Percentiles rank a stretch among this genome's conserved stretches.
phyloP scores from a whole-genome alignment of 768 basidiomycete genomes.

The Boletus subparvulus region DNA sequence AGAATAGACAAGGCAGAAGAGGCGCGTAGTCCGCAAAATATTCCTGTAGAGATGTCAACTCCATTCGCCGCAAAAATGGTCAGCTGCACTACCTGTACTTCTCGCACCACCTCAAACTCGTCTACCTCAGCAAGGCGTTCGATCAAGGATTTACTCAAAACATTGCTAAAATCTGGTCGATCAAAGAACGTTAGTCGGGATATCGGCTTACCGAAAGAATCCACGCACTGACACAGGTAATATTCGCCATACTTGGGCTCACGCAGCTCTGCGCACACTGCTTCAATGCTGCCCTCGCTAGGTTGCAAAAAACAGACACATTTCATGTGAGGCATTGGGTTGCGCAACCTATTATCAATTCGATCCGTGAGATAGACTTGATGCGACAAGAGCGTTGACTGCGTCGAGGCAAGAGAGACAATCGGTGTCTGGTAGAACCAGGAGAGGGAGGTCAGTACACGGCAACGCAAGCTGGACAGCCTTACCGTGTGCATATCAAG shows the following conservation, averaged over 20 bases:
- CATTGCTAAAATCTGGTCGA: slow-evolving; percentile 87
- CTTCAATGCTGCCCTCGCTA: slow-evolving; percentile 77
- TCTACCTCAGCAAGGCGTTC: slow-evolving; percentile 93
- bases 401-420: slow-evolving; percentile 91
- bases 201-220: slow-evolving; percentile 34
- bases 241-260: slow-evolving; percentile 97
- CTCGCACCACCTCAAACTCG: slow-evolving; percentile 93
- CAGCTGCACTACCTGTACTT: slow-evolving; percentile 76
- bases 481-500: slow-evolving; percentile 92
- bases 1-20: slow-evolving; percentile 82
- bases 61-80: neutral
- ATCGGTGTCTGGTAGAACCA: slow-evolving; percentile 76
- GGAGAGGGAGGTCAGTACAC: neutral
- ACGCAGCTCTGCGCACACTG: slow-evolving; percentile 77
- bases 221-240: slow-evolving; percentile 96
- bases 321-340: slow-evolving; percentile 94
- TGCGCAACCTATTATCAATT: slow-evolving; percentile 90
- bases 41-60: slow-evolving; percentile 56
- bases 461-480: neutral
- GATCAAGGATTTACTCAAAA: slow-evolving; percentile 84
- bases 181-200: slow-evolving; percentile 15
- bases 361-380: slow-evolving; percentile 98
- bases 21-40: slow-evolving; percentile 97
- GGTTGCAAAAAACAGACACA: slow-evolving; percentile 93
- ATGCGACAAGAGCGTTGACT: slow-evolving; percentile 88